These are phyloP conservation scores for Geotrichum klebahnii DNA, from an alignment of 1,139 yeast genomes.

Conservation along the genomic window DNA sequence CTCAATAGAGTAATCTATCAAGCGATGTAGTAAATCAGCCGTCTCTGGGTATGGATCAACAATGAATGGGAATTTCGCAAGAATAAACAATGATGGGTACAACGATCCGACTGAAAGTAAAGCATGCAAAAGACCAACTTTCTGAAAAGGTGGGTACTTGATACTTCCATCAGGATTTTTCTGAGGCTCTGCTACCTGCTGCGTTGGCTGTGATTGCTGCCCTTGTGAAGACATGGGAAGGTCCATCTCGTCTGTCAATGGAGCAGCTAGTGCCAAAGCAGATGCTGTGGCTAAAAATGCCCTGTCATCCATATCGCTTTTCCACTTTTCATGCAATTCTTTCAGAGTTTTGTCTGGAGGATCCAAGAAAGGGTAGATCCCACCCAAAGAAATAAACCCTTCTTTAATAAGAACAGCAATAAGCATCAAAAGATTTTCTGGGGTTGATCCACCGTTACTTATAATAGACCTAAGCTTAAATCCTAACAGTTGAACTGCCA, in stretches of 20 bases:
- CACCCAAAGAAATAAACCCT: constrained; percentile 63
- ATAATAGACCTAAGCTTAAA: constrained; percentile 47
- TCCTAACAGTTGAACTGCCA: constrained; percentile 59
- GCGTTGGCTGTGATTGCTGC: constrained; percentile 14
- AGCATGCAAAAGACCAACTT: constrained; percentile 48
- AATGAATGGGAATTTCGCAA: constrained; percentile 61
- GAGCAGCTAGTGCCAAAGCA: constrained; percentile 85
- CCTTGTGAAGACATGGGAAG: constrained; percentile 22
- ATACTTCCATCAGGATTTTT: constrained; percentile 25
- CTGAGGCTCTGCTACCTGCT: constrained; percentile 21
- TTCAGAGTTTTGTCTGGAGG: constrained; percentile 47
- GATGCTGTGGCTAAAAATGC: constrained; percentile 65
- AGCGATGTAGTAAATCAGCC: constrained; percentile 46
- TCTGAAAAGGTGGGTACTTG: constrained; percentile 32
- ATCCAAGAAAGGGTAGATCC: constrained; percentile 53
- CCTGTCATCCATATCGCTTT: constrained; percentile 54
- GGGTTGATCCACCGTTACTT: constrained; percentile 37
- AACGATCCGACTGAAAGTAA: constrained; percentile 61
- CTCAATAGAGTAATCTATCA: constrained; percentile 50
- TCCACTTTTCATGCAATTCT: constrained; percentile 46
- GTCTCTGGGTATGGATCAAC: constrained; percentile 54
- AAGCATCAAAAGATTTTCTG: constrained; percentile 48
- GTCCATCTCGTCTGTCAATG: constrained; percentile 60
- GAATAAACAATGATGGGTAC: constrained; percentile 58
- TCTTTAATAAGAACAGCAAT: constrained; percentile 59